A percentile compares a stretch with the other conserved stretches of the same genome.
Conservation (phyloP, 1,139 yeast genomes). For the Scheffersomyces quercinus region DNA sequence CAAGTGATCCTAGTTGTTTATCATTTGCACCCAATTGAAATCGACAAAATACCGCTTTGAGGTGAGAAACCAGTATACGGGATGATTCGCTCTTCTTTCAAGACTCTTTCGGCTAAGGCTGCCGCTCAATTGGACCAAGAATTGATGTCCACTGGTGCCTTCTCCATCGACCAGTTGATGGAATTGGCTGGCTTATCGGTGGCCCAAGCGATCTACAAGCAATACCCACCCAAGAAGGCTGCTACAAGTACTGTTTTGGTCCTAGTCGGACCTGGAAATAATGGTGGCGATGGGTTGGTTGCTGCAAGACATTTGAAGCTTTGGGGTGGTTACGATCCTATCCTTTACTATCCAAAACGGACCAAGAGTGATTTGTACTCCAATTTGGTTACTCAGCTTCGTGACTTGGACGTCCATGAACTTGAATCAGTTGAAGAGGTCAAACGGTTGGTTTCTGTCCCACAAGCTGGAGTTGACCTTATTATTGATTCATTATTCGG, state of each 20-base stretch:
- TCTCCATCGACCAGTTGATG: slow-evolving; percentile 92
- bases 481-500: slow-evolving; percentile 89
- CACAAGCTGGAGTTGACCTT: slow-evolving; percentile 14
- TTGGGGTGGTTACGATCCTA: slow-evolving; percentile 72
- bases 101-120: slow-evolving; percentile 55
- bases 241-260: slow-evolving; percentile 52
- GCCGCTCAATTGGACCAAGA: slow-evolving; percentile 85
- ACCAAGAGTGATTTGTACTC: slow-evolving; percentile 42
- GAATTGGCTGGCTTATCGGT: slow-evolving; percentile 95
- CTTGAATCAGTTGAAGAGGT: slow-evolving; percentile 37
- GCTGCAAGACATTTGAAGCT: slow-evolving; percentile 87
- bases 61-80: too few species aligned
- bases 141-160: slow-evolving; percentile 81
- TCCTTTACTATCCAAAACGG: slow-evolving; percentile 66
- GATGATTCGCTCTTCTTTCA: slow-evolving; percentile 1
- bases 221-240: slow-evolving; percentile 54
- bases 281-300: slow-evolving; percentile 95
- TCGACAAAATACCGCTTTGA: too few species aligned
- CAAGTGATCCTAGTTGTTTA: too few species aligned
- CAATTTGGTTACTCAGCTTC: slow-evolving; percentile 58
- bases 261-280: slow-evolving; percentile 92
- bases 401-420: slow-evolving; percentile 53
- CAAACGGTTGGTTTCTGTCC: slow-evolving; percentile 23
- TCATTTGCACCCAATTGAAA: too few species aligned
- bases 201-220: slow-evolving; percentile 76